These are phyloP conservation scores for Plectosphaerella cucumerina DNA, from an alignment of 2,329 filamentous ascomycete genomes.

Conservation along the genomic window DNA sequence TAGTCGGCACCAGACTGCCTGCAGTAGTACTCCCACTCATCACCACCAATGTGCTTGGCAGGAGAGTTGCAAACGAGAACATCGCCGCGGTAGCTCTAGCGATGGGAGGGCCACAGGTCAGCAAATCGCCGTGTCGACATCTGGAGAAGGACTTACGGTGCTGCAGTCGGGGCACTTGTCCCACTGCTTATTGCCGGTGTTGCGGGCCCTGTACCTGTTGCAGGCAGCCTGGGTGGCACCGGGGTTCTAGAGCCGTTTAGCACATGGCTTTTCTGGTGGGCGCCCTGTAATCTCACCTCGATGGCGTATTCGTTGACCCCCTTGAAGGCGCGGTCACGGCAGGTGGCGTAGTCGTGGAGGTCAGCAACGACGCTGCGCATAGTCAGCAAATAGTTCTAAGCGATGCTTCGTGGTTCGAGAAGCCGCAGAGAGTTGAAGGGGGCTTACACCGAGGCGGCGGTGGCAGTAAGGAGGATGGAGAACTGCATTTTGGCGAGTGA, in stretches of 20 bases:
- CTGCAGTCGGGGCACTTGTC: slow-evolving; percentile 2
- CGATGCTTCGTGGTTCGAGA: too few species aligned
- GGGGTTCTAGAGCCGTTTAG: neutral
- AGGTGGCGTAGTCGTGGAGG: too few species aligned
- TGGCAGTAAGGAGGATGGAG: too few species aligned
- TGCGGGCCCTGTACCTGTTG: neutral
- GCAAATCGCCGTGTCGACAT: too few species aligned
- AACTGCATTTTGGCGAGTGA: too few species aligned
- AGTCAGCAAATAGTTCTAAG: too few species aligned
- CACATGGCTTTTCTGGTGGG: neutral
- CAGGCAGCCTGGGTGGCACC: slow-evolving; percentile 2
- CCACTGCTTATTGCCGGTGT: slow-evolving; percentile 4
- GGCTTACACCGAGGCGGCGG: too few species aligned
- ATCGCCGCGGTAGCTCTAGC: neutral
- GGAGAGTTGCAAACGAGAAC: slow-evolving; percentile 2
- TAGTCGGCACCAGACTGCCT: neutral
- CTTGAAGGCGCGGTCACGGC: neutral
- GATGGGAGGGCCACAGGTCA: too few species aligned
- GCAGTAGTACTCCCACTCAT: slow-evolving; percentile 4
- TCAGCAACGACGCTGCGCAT: too few species aligned
- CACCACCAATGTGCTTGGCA: slow-evolving; percentile 1
- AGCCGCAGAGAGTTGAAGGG: too few species aligned
- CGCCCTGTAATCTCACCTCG: neutral
- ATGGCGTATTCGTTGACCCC: neutral
- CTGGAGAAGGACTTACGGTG: neutral